Base-by-base conservation (phyloP, 768 basidiomycete species). In the Antrodiella citrinella region DNA sequence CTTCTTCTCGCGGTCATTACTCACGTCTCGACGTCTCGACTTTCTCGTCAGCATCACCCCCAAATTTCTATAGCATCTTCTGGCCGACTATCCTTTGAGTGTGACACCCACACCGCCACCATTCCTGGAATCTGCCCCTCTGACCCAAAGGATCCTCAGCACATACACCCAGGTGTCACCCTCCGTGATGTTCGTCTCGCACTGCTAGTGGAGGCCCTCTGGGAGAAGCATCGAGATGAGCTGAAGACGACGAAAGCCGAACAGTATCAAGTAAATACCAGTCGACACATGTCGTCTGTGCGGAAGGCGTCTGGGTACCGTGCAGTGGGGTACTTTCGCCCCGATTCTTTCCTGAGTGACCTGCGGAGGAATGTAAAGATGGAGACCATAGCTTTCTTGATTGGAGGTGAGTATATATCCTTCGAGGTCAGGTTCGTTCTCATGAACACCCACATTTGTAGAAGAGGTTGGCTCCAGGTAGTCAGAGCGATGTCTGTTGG, bases 151-250 rank as follows among this genome's bases (percentile, higher is more conserved):
- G 51, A 50, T 38, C 47, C 41, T 40, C 57, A 24, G 43, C 48
- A 50, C 52, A 53, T 47, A 35, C 35, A 65, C 24, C 67, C 76
- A 0, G 73, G 77, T 11, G 69, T 80, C 41, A 80, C 80, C 0
- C 57, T 64, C 4, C 74, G 74, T 24, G 80, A 82, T 53, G 49
- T 78, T 25, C 74, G 78, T 43, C 61, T 79, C 26, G 79, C 77
- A 5, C 60, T 63, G 5, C 62, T 64, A 11, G 54, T 74, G n/a
- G 76, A 81, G 54, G 51, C 52, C 11, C 44, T 49, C 9, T 55
- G 51, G 51, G 47, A 52, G 13, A 26, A 47, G 47, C 49, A 45
- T 23, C 7, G 30, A 35, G 30, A 35, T 35, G 30, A 35, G 15
- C 30, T 35, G 7, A 15, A 44, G 18, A 18, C 10, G 9, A 10